Base-by-base conservation (phyloP, 106 monocot species). In the Acorus gramineus region DNA sequence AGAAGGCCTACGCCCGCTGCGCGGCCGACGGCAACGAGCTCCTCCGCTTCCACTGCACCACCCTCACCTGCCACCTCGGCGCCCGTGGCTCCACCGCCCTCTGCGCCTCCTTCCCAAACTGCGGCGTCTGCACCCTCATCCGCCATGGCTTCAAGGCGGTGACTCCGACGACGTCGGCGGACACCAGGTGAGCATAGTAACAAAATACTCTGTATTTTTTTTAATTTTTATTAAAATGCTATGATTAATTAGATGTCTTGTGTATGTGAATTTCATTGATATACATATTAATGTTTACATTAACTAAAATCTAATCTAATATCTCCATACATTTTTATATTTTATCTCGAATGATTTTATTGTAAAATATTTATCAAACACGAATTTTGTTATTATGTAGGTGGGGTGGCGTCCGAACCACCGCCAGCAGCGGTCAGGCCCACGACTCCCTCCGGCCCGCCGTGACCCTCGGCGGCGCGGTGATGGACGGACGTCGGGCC, bases 11-110 rank as follows among this genome's bases (percentile, higher is more conserved):
- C 67, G 79, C 85, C 3, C 87, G 98, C 5, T 89, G 88, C 70
- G 85, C 91, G 28, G 98, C 85, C 9, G 98, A 98, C 77, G 98
- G 98, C 56, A 98, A 98, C 77, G 98, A 98, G 81, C 87, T 92
- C 5, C 91, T 98, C 61, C 85, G 98, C 47, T 98, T 98, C 83
- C 79, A 92, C 78, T 76, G 70, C 73, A 70, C 88, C 43, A 62
- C 83, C 48, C 63, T 92, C 53, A 49, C 77, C 57, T 98, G 96
- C 75, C 60, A 71, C 46, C 91, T 98, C n/a, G 91, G 91, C 48
- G 64, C 80, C 13, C 55, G 61, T 42, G 77, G 71, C 46, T 78
- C 81, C 67, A 73, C 82, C 59, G 61, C 79, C 48, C 82, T 91
- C 53, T 98, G 94, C 73, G 42, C 67, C 49, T n/a, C 52, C 8